Base-by-base conservation (phyloP, 768 basidiomycete species). In the Serendipita sp. region DNA sequence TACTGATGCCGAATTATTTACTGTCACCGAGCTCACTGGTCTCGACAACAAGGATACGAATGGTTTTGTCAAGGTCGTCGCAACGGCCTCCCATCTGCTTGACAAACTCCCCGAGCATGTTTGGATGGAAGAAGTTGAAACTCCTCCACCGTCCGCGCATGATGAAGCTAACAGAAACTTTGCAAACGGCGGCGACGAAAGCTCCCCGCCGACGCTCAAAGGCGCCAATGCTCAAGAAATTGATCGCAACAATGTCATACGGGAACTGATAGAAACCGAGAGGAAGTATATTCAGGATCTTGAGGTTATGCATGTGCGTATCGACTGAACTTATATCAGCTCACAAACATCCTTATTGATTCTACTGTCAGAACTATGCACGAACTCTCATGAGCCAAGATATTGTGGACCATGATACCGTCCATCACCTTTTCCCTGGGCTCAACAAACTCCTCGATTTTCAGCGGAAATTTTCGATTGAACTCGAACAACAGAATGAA, bases 221-320 rank as follows among this genome's bases (percentile, higher is more conserved):
- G 65, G 66, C 32, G 24, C 67, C 63, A 28, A 65, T 64, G 37
- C 83, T 18, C 81, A 82, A 65, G 85, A 89, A 67, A 77, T 80
- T 1, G 84, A 85, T 24, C 79, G 89, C 64, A 84, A 83, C 73
- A 87, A 88, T 68, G 87, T 88, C 67, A 81, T 93, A 66, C 81
- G 82, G 71, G 96, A 99, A 75, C 84, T 97, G 69, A 83, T 98
- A 56, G 89, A 91, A 74, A 97, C 92, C 0, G 96, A 99, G 74
- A 85, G 91, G 69, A 92, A 92, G 76, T 98, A 92, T 73, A 95
- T 98, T 3, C 88, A 91, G 74, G 96, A 98, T 76, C 78, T 99
- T 68, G 93, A 96, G 74, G 85, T 92, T 71, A 89, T 98, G 81
- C 93, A 95, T 83, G 93, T 92, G 69, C 71, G 85, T 72, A 35